phyloP scores from a whole-genome alignment of 768 basidiomycete genomes.

The Serendipita sp. region DNA sequence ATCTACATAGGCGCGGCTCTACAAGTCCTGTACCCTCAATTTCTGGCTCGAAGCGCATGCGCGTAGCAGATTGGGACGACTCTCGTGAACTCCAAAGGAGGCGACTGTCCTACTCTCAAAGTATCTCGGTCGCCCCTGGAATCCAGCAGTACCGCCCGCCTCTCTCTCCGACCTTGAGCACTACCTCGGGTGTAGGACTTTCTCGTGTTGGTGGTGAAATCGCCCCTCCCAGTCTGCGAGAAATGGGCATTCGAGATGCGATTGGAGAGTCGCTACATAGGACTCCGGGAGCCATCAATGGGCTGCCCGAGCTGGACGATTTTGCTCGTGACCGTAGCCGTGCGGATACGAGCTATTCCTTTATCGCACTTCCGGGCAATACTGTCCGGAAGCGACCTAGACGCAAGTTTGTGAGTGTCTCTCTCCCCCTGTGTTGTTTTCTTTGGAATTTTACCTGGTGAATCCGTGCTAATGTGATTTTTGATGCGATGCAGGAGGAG shows the following conservation, averaged over 20 bases:
- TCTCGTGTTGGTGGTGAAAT: background rate
- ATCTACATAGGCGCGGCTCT: background rate
- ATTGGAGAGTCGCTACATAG: background rate
- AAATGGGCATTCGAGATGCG: slow-evolving; percentile 4
- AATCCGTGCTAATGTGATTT: background rate
- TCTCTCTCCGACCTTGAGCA: background rate
- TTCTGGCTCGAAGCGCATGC: background rate
- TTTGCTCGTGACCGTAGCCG: slow-evolving; percentile 3
- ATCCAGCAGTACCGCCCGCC: background rate
- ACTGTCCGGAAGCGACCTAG: slow-evolving; percentile 46
- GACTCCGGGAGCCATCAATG: background rate
- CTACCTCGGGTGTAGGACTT: background rate
- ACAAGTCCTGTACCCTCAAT: background rate
- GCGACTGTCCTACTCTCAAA: background rate
- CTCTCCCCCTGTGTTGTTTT: background rate
- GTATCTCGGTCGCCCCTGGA: background rate
- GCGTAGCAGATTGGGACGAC: background rate
- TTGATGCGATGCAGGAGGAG: background rate
- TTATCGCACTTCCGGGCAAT: slow-evolving; percentile 68
- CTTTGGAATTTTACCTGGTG: background rate
- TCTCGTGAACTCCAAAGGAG: background rate
- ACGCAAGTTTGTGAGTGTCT: background rate
- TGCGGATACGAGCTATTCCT: slow-evolving; percentile 55
- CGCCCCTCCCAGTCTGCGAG: background rate
- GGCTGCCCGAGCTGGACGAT: background rate